Conservation (phyloP, 2,329 filamentous ascomycete genomes). For the Corniculantispora saksenae region DNA sequence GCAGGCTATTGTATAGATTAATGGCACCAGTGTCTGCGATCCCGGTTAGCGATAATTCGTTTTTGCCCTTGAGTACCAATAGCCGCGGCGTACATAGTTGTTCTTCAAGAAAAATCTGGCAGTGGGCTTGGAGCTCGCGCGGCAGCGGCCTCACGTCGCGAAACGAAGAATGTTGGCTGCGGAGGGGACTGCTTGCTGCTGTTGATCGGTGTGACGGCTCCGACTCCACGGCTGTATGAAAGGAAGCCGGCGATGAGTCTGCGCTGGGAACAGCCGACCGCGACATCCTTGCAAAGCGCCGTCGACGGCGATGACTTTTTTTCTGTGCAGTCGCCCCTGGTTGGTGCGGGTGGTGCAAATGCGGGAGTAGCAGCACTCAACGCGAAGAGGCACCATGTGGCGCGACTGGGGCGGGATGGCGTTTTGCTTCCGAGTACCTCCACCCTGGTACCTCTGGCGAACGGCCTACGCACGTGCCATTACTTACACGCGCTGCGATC, state of each 20-base stretch:
- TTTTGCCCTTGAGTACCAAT: constrained; percentile 2
- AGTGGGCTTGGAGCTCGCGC: constrained; percentile 65
- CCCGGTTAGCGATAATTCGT: neutral
- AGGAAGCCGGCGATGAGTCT: constrained; percentile 36
- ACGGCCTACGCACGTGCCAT: neutral
- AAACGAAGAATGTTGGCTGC: constrained; percentile 42
- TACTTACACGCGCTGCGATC: neutral
- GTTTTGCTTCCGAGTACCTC: neutral
- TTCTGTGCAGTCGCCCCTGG: neutral
- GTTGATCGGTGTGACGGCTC: constrained; percentile 32
- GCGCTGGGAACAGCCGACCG: constrained; percentile 23
- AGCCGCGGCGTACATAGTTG: constrained; percentile 57
- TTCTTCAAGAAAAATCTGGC: constrained; percentile 74
- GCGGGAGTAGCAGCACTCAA: neutral
- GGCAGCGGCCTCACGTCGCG: constrained; percentile 58
- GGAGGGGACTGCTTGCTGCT: constrained; percentile 38
- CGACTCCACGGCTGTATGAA: constrained; percentile 37
- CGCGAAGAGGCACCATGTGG: neutral
- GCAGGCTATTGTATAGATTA: constrained; percentile 63
- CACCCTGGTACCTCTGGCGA: no score
- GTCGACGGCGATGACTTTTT: neutral
- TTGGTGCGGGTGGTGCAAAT: constrained; percentile 1
- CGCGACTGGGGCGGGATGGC: neutral
- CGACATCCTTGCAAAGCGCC: neutral
- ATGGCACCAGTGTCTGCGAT: constrained; percentile 48